phyloP scores from a whole-genome alignment of 192 early-diverging fungal genomes.

The Glomus cerebriforme region DNA sequence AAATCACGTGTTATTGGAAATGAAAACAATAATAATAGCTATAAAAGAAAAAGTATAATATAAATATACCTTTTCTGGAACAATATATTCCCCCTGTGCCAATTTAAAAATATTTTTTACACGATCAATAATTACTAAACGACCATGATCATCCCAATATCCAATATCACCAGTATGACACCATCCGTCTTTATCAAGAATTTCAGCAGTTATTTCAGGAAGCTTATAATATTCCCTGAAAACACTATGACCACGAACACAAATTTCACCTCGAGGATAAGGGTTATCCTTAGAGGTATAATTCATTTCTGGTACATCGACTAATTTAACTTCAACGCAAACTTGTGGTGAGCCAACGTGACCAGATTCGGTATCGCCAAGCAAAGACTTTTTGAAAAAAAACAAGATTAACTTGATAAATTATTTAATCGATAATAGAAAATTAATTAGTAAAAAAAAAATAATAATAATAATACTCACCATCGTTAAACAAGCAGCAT shows the following conservation, averaged over 20 bases:
- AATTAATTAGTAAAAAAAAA: too few species aligned
- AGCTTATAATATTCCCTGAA: slow-evolving; percentile 89
- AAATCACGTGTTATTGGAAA: too few species aligned
- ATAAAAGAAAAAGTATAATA: neutral
- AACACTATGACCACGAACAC: slow-evolving; percentile 72
- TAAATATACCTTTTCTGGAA: slow-evolving; percentile 89
- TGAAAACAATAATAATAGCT: too few species aligned
- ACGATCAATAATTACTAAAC: slow-evolving; percentile 72
- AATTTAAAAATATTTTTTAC: slow-evolving; percentile 81
- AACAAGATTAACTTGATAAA: slow-evolving; percentile 20
- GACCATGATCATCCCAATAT: slow-evolving; percentile 63
- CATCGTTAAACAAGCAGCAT: slow-evolving; percentile 34
- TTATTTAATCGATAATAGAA: neutral
- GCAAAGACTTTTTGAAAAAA: slow-evolving; percentile 43
- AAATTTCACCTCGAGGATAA: slow-evolving; percentile 86
- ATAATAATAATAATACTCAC: slow-evolving; percentile 14
- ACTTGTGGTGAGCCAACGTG: slow-evolving; percentile 63
- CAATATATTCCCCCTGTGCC: slow-evolving; percentile 85
- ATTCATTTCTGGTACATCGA: slow-evolving; percentile 89
- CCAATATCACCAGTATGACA: slow-evolving; percentile 84
- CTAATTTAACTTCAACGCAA: slow-evolving; percentile 75
- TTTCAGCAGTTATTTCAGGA: slow-evolving; percentile 75
- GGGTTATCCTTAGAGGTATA: slow-evolving; percentile 76
- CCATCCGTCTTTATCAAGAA: slow-evolving; percentile 86
- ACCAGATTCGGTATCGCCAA: slow-evolving; percentile 69